Evolutionary conservation across 1,284 basidiomycete species (phyloP), one percentile per base, ranked within the genome.

Genomic region (Somion occarium): DNA sequence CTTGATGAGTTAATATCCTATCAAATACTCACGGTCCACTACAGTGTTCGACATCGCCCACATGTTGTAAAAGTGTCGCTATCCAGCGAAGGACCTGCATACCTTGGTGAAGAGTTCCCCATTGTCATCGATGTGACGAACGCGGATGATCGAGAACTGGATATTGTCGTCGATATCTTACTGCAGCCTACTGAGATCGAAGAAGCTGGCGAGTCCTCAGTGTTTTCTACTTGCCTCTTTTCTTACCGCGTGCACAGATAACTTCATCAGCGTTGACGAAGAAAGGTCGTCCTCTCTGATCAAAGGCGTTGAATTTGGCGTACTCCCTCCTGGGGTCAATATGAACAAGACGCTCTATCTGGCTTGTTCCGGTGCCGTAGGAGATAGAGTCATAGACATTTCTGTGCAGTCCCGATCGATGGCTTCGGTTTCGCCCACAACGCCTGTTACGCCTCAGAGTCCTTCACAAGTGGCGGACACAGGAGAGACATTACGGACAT

Each of bases 161-260:
- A 85, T 4, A 68, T 91, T n/a, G 66, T 75, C 2, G 70, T 92
- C 5, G 87, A 91, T 53, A 78, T 88, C 1, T 73, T 93, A 45
- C 65, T 95, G 30, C 90, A 93, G 53, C 90, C 91, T 2, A 79
- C 82, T 1, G 87, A 90, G 56, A 72, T 82, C 46, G 90, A 93
- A 55, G 80, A 82, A 51, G 82, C 87, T 20, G 77, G 90, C 90
- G 56, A 38, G 81, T 71, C 9, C 12, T 18, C 30, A 18, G 23
- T 9, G 12, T 37, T 46, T 5, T 37, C 24, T 38, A 19, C n/a
- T 9, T 27, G 18, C 1, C 23, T 19, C 9, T 4, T 48, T 46
- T 20, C 53, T 34, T 38, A 24, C 54, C 9, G 9, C n/a, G 34
- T 30, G n/a, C 38, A 24, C 54, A 91, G 88, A 78, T 24, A 88